These are phyloP conservation scores for Melanomma pulvis-pyrius DNA, from an alignment of 495 filamentous ascomycete genomes.

Conservation along the genomic window DNA sequence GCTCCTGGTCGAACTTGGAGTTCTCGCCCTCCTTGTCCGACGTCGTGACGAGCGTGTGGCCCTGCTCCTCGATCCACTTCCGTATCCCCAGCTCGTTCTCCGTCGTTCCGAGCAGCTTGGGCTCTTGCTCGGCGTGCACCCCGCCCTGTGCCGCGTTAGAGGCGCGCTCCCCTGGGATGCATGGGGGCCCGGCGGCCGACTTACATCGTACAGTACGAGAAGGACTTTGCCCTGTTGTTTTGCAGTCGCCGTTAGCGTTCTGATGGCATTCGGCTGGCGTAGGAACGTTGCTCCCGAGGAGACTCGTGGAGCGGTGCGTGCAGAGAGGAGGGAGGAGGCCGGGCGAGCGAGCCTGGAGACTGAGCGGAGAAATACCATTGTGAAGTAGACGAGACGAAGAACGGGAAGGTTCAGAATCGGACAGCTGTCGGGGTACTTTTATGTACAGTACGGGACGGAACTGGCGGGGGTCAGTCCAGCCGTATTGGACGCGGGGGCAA, in stretches of 20 bases:
- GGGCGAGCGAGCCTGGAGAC: slow-evolving; percentile 62
- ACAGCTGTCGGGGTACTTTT: slow-evolving; percentile 11
- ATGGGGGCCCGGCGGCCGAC: slow-evolving; percentile 37
- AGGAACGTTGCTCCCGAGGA: slow-evolving; percentile 43
- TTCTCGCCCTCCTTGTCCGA: slow-evolving; percentile 95
- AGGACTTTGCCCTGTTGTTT: slow-evolving; percentile 72
- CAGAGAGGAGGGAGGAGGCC: slow-evolving; percentile 57
- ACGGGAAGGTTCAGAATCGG: slow-evolving; percentile 22
- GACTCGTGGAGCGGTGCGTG: slow-evolving; percentile 46
- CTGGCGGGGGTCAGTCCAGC: slow-evolving; percentile 21
- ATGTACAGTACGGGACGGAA: neutral
- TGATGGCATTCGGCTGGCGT: slow-evolving; percentile 45
- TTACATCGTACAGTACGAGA: slow-evolving; percentile 75
- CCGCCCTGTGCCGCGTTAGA: slow-evolving; percentile 56
- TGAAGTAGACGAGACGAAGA: slow-evolving; percentile 41
- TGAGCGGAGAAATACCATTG: slow-evolving; percentile 72
- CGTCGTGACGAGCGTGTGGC: slow-evolving; percentile 94
- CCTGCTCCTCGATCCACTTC: slow-evolving; percentile 94
- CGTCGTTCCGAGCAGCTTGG: slow-evolving; percentile 85
- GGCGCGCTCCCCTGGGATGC: neutral
- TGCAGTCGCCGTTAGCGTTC: slow-evolving; percentile 60
- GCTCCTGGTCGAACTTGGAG: slow-evolving; percentile 91
- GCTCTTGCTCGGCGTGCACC: slow-evolving; percentile 74
- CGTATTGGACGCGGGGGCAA: neutral
- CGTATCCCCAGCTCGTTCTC: slow-evolving; percentile 97